Evolutionary conservation across 2,329 filamentous ascomycete species (phyloP), one percentile per base, ranked within the genome.

Genomic region (Cordyceps cateniannulata): DNA sequence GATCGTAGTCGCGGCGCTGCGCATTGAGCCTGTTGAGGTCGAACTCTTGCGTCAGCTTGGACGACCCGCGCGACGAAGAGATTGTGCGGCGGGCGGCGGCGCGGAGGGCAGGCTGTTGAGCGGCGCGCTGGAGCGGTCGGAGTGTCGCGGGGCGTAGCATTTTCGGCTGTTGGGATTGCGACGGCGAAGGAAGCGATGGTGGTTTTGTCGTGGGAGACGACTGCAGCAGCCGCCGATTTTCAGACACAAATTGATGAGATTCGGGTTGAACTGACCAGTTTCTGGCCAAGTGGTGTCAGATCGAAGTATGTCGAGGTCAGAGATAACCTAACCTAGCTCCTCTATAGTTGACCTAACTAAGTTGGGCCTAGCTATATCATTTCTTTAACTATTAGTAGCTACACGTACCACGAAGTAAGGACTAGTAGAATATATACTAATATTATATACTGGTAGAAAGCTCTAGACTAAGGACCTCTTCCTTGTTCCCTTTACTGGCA

Each of bases 21-120:
- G 73, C 69, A 48, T 78, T 73, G 64, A 85, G 76, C 61, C 74
- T 77, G 62, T 75, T 72, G 63, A 85, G 66, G 64, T 85, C 78
- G 63, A 84, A 73, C 27, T 75, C 76, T 62, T 85, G 80, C 54
- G 77, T 69, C 9, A 77, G 72, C 32, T 76, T 74, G 25, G 71
- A 64, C 20, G 65, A 65, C 52, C 63, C 64, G 50, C 69, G 64
- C 59, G 66, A 70, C 59, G 66, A 70, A 62, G 71, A 69, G 52
- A 74, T 54, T 45, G 66, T 71, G 29, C 73, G 67, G 45, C 66
- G 68, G 57, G 45, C 56, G 16, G 45, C 56, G 16, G 63, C 62
- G 27, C 35, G 16, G 35, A 29, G 45, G 59, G 65, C 64, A 63
- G 65, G 47, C 47, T 48, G 58, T 18, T 48, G 25, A 32, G 50